These are phyloP conservation scores for Agaricus sinodeliciosus DNA, from an alignment of 768 basidiomycete genomes.

Conservation along the genomic window DNA sequence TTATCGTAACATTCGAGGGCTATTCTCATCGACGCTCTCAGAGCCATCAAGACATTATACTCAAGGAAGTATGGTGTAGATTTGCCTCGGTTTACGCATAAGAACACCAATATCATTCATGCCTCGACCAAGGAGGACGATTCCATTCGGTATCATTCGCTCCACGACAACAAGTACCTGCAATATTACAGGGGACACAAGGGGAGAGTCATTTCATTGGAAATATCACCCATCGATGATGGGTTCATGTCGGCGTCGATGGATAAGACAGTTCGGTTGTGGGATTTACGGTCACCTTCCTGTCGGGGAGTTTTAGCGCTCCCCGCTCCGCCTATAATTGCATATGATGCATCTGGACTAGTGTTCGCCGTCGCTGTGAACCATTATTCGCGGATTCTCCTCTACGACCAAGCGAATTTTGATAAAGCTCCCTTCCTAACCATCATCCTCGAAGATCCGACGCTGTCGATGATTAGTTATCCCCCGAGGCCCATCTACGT, in stretches of 20 bases:
- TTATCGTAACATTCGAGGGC: slow-evolving; percentile 15
- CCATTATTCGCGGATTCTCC: slow-evolving; percentile 70
- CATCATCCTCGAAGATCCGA: slow-evolving; percentile 77
- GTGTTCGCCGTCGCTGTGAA: slow-evolving; percentile 88
- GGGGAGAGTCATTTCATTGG: slow-evolving; percentile 80
- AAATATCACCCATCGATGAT: slow-evolving; percentile 89
- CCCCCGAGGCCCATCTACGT: slow-evolving; percentile 87
- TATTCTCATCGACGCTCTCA: slow-evolving; percentile 23
- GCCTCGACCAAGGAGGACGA: slow-evolving; percentile 96
- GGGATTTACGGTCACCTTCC: slow-evolving; percentile 81
- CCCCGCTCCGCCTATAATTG: slow-evolving; percentile 68
- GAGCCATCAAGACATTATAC: slow-evolving; percentile 69
- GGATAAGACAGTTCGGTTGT: slow-evolving; percentile 92
- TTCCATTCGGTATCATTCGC: slow-evolving; percentile 87
- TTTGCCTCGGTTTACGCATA: slow-evolving; percentile 92
- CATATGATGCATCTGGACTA: slow-evolving; percentile 77
- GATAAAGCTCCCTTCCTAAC: slow-evolving; percentile 90
- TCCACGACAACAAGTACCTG: slow-evolving; percentile 95
- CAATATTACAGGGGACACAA: slow-evolving; percentile 96
- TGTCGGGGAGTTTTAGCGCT: slow-evolving; percentile 78
- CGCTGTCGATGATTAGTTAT: slow-evolving; percentile 64
- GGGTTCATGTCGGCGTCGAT: slow-evolving; percentile 92
- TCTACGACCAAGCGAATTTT: slow-evolving; percentile 82
- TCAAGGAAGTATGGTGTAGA: slow-evolving; percentile 98
- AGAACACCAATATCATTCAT: slow-evolving; percentile 75